Percentiles rank a stretch among this genome's conserved stretches.
Evolutionary conservation across 2,329 filamentous ascomycete species (phyloP).

Genomic region (Penicillium frequentans): DNA sequence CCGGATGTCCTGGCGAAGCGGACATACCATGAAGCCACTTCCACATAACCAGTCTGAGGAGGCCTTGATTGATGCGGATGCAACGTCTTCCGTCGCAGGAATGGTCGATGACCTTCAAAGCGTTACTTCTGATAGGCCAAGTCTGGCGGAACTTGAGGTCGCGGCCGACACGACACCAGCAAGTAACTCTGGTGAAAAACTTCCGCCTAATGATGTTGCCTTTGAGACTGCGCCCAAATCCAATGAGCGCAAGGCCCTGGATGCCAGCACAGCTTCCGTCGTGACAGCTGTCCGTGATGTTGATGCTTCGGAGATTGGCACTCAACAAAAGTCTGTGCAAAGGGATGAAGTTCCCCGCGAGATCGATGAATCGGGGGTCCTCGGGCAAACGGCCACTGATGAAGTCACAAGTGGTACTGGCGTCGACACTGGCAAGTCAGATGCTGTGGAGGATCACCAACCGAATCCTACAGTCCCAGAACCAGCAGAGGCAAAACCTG

Average conservation of each 20-base stretch:
- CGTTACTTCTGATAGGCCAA: constrained; percentile 17
- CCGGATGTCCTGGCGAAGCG: constrained; percentile 26
- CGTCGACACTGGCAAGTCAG: not conserved
- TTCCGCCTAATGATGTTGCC: not conserved
- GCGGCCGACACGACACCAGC: not conserved
- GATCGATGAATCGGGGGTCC: not conserved
- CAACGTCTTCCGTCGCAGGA: constrained; percentile 27
- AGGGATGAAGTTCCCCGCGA: not conserved
- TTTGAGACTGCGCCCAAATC: not conserved
- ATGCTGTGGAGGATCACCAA: not conserved
- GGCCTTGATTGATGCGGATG: constrained; percentile 28
- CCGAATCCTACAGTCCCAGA: not conserved
- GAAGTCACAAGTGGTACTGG: not conserved
- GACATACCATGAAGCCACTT: constrained; percentile 6
- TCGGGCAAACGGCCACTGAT: not conserved
- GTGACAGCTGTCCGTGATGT: not conserved
- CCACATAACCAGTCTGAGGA: constrained; percentile 37
- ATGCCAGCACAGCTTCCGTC: not conserved
- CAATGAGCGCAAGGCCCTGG: not conserved
- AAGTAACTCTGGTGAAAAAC: not conserved
- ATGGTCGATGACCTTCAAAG: constrained; percentile 26
- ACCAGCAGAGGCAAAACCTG: not conserved
- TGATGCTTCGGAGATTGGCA: not conserved
- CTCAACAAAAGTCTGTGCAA: not conserved
- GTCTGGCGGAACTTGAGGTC: not conserved